Conservation (phyloP, 108 stramenopile species). For the Craspedostauros australis region DNA sequence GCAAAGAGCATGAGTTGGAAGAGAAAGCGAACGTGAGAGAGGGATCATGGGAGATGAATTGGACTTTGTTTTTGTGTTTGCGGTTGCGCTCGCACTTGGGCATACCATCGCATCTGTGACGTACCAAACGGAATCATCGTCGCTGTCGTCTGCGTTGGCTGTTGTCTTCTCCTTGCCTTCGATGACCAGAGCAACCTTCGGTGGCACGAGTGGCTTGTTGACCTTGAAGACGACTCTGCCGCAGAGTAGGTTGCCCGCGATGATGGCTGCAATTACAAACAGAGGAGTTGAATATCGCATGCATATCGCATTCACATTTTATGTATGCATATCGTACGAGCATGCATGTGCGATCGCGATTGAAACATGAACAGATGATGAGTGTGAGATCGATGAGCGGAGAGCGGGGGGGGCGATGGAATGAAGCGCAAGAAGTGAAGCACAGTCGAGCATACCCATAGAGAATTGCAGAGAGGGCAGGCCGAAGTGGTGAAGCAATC, state of each 20-base stretch:
- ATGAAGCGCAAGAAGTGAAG: too few relatives aligned
- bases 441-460: too few relatives aligned
- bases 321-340: too few relatives aligned
- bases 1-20: background rate
- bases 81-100: background rate
- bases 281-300: background rate
- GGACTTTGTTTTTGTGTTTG: background rate
- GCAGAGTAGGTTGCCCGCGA: constrained; percentile 5
- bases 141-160: background rate
- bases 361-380: too few relatives aligned
- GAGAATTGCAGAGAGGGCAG: background rate
- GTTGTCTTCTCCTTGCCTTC: constrained; percentile 13
- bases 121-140: too few relatives aligned
- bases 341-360: too few relatives aligned
- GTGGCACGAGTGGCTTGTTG: constrained; percentile 1
- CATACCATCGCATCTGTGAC: too few relatives aligned
- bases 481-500: background rate
- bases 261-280: constrained; percentile 10
- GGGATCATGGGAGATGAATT: background rate
- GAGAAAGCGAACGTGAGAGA: background rate
- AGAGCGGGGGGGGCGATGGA: too few relatives aligned
- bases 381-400: too few relatives aligned
- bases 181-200: background rate
- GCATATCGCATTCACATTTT: too few relatives aligned
- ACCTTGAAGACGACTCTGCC: constrained; percentile 16